Evolutionary conservation across 371 early-diverging fungal species (phyloP), one percentile per base, ranked within the genome.

Genomic region (Saksenaea oblongispora): DNA sequence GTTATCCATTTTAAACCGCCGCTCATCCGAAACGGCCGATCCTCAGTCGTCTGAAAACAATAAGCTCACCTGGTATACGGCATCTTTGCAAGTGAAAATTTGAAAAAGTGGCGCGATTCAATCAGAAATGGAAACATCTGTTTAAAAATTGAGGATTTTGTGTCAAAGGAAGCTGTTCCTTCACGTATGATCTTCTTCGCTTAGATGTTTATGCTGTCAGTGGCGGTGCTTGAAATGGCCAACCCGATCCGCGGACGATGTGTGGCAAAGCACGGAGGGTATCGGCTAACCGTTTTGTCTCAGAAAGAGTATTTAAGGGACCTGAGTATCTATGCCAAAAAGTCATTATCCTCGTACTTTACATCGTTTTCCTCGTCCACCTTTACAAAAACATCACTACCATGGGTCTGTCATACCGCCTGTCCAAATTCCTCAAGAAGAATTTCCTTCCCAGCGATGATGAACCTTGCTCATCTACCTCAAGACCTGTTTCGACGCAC

Each of bases 241-340:
- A 18, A 18, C 18, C 47, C 47, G 47, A 18, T 47, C 47, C 47
- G 47, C 47, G 47, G 47, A 18, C 47, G 47, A 47, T 47, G 47
- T 47, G 47, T 47, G 47, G 47, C 47, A 47, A 22, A 47, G 47
- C 22, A 18, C 47, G 47, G 47, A 47, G 17, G 17, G 47, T 47
- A 8, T 47, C 47, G 47, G 47, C 47, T 47, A 47, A 47, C 47
- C n/a, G 47, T 47, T 47, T 47, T 47, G 47, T 47, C 47, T 18
- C 22, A 47, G 22, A 14, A 47, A 31, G 31, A 4, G 47, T 47
- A 47, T 47, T 47, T 47, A 47, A 47, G 47, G 24, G 47, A 47
- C 24, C 47, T 47, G 15, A 47, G 8, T 18, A 7, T 10, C 47
- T 10, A 47, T 18, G 22, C 4, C 3, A 18, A 15, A 18, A 47